A percentile compares a stretch with the other conserved stretches of the same genome.
Conservation (phyloP, 192 early-diverging fungal genomes). For the Mortierella hygrophila region DNA sequence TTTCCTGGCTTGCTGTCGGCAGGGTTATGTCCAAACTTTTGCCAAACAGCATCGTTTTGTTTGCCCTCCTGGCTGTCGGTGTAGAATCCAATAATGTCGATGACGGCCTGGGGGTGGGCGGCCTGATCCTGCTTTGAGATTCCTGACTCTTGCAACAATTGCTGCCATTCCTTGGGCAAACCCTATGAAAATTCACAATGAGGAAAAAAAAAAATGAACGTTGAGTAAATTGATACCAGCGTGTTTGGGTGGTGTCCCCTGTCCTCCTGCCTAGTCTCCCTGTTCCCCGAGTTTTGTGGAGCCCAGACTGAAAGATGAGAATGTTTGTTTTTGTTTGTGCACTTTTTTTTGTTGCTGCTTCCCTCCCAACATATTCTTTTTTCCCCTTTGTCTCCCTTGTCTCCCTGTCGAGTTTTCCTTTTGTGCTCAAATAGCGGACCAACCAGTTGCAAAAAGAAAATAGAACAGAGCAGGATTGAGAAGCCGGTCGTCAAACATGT, state of each 20-base stretch:
- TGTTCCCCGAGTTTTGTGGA: not conserved
- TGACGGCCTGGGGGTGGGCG: conserved; percentile 90
- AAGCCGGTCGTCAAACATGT: not conserved
- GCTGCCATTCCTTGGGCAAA: conserved; percentile 93
- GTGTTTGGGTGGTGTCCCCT: not conserved
- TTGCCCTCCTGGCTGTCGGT: conserved; percentile 68
- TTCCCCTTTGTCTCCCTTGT: not conserved
- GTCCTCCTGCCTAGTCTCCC: not conserved
- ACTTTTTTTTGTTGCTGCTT: not conserved
- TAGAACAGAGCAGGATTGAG: not conserved
- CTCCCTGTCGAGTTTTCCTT: not conserved
- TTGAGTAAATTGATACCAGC: conserved; percentile 11
- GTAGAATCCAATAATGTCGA: conserved; percentile 89
- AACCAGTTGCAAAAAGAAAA: conserved; percentile 1
- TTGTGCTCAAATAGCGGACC: conserved; percentile 18
- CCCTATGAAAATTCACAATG: conserved; percentile 70
- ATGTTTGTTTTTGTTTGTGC: conserved; percentile 2
- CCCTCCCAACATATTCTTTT: not conserved
- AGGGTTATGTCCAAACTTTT: conserved; percentile 58
- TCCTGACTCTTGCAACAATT: conserved; percentile 91
- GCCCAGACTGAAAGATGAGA: not conserved
- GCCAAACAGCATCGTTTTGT: conserved; percentile 60
- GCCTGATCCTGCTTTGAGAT: conserved; percentile 96
- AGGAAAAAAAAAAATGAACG: not conserved
- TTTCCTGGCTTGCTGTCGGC: conserved; percentile 7